These are phyloP conservation scores for Pseudogymnoascus sp. DNA, from an alignment of 2,329 filamentous ascomycete genomes.

Conservation along the genomic window DNA sequence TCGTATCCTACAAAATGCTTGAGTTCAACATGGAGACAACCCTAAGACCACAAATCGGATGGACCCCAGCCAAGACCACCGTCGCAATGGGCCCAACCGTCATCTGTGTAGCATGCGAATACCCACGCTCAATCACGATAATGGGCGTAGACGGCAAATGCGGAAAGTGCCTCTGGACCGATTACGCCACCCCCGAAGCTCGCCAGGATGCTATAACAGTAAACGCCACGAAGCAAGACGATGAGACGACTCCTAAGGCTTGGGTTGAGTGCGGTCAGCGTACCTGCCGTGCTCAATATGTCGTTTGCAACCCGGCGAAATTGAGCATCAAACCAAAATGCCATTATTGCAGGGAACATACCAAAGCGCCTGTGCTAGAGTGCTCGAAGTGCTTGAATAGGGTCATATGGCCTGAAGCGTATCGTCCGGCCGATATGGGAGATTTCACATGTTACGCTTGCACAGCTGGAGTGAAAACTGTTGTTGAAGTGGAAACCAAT, in stretches of 20 bases:
- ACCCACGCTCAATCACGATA: neutral
- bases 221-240: neutral
- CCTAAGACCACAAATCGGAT: neutral
- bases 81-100: neutral
- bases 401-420: slow-evolving; percentile 39
- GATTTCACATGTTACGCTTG: slow-evolving; percentile 37
- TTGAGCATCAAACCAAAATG: neutral
- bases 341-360: neutral
- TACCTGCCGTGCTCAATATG: neutral
- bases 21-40: neutral
- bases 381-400: slow-evolving; percentile 13
- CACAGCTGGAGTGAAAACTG: slow-evolving; percentile 19
- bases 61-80: neutral
- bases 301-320: neutral
- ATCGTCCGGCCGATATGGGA: slow-evolving; percentile 29
- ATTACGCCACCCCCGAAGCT: neutral
- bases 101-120: neutral
- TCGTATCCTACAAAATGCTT: neutral
- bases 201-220: neutral
- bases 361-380: neutral
- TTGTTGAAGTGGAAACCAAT: neutral
- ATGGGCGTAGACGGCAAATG: neutral
- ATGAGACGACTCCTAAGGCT: neutral
- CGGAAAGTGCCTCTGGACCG: neutral
- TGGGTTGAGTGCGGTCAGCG: neutral